These are phyloP conservation scores for Aspergillus thermomutatus DNA, from an alignment of 2,329 filamentous ascomycete species.

Conservation along the genomic window DNA sequence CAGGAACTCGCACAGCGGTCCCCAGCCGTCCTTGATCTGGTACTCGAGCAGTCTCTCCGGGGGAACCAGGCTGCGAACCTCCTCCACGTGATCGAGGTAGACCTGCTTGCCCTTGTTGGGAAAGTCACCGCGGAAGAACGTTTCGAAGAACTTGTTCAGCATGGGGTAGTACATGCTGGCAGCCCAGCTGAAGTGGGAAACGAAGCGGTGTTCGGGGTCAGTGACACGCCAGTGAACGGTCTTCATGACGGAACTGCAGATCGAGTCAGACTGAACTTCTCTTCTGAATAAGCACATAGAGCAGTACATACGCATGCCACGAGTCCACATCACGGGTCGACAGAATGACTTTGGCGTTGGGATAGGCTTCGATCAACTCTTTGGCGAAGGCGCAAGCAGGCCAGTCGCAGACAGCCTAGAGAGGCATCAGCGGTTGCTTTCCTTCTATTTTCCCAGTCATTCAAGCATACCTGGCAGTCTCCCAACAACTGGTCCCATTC, in stretches of 20 bases:
- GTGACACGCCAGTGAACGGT: conserved; percentile 66
- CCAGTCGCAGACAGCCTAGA: conserved; percentile 64
- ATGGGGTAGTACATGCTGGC: conserved; percentile 67
- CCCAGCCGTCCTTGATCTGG: conserved; percentile 53
- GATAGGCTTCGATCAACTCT: conserved; percentile 68
- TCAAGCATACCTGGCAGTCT: conserved; percentile 48
- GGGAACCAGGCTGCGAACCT: conserved; percentile 49
- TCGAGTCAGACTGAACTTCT: background rate
- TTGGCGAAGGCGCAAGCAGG: conserved; percentile 65
- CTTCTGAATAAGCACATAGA: background rate
- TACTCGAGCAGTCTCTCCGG: conserved; percentile 53
- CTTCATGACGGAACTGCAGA: conserved; percentile 56
- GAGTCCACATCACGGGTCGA: conserved; percentile 64
- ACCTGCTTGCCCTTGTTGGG: conserved; percentile 62
- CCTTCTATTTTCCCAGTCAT: background rate
- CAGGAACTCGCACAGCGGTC: conserved; percentile 54
- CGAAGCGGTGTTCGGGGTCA: conserved; percentile 57
- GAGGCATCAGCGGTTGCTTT: background rate
- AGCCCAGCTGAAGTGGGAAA: conserved; percentile 60
- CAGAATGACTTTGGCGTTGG: conserved; percentile 68
- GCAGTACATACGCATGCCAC: conserved; percentile 50
- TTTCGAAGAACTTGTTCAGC: conserved; percentile 66
- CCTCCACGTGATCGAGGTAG: conserved; percentile 56
- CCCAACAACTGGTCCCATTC: conserved; percentile 69
- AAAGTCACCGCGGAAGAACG: conserved; percentile 67